Evolutionary conservation across 306 rosid genomes (phyloP), one percentile per base, ranked within the genome.

Genomic region (Citrullus amarus): DNA sequence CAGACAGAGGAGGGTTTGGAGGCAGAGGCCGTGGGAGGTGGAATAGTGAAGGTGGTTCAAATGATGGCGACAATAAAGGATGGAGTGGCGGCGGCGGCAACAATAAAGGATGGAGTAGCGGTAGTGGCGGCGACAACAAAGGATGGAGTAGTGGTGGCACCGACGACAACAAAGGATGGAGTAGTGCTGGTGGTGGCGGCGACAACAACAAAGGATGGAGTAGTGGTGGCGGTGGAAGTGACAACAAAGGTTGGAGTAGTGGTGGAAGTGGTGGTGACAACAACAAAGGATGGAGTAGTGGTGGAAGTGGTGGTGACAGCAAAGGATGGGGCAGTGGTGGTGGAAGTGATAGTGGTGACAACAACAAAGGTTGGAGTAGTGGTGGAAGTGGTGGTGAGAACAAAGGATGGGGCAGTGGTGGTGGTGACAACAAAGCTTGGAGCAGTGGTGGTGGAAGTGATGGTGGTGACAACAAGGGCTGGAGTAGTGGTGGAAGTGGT

Each of bases 11-110:
- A 69, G 88, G 88, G 55, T 87, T 77, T 62, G 88, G 91, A 34
- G 90, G 92, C 76, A 76, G 97, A 48, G 96, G 92, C 79, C 83
- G 87, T 20, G 97, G 96, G 71, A 86, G 96, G 85, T 78, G 86
- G 86, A 93, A 86, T 77, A 87, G 83, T 56, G 67, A 84, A 73
- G 91, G 93, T 41, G 84, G 84, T 81, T 88, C 92, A 91, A 86
- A 71, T 82, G 84, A 80, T 63, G 80, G 83, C 2, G 53, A 76
- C 1, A 58, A 58, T 54, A 88, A 55, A 46, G 90, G 89, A 2
- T 84, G 91, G 88, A 89, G 82, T 63, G 82, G 63, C 51, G 60
- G 80, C 16, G 58, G n/a, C 14, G 55, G 53, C 79, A 83, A 86
- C n/a, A 16, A 15, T 16, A 53, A 15, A 15, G 56, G 95, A 83